Percentiles rank a stretch among this genome's conserved stretches.
Conservation (phyloP, 306 rosid species). For the Cucurbita pepo region DNA sequence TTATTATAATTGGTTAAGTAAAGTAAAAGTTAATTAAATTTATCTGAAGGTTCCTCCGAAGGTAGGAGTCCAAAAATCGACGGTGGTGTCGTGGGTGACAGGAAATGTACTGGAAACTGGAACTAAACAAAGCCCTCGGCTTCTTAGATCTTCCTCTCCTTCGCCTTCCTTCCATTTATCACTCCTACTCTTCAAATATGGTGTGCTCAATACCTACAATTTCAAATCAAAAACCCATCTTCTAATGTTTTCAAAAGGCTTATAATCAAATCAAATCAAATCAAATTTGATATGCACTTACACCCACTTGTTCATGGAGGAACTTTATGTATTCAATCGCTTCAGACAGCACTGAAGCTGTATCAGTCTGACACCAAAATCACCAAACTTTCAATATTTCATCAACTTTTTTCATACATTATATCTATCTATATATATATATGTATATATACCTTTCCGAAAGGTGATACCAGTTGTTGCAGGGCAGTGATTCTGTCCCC, state of each 20-base stretch:
- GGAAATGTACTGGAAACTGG: conserved; percentile 92
- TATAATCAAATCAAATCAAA: too few species aligned
- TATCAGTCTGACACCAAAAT: conserved; percentile 72
- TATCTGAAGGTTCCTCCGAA: conserved; percentile 77
- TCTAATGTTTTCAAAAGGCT: too few species aligned
- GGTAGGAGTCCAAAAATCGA: conserved; percentile 96
- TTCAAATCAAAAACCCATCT: not conserved
- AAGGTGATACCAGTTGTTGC: conserved; percentile 99
- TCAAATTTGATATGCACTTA: conserved; percentile 28
- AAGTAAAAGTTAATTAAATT: too few species aligned
- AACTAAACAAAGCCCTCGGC: conserved; percentile 87
- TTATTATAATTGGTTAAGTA: too few species aligned
- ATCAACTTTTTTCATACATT: too few species aligned
- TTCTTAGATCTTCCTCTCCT: conserved; percentile 68
- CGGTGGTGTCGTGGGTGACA: conserved; percentile 68
- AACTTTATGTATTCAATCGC: conserved; percentile 93
- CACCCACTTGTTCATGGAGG: conserved; percentile 86
- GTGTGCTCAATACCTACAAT: conserved; percentile 62
- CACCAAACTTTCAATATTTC: not conserved
- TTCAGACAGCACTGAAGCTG: conserved; percentile 99
- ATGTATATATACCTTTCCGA: conserved; percentile 66
- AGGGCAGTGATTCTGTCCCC: conserved; percentile 99
- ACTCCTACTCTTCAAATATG: conserved; percentile 69
- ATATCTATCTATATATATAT: not conserved
- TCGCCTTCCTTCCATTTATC: conserved; percentile 63